A percentile compares a stretch with the other conserved stretches of the same genome.
Conservation (phyloP, 495 filamentous ascomycete species). For the Jackrogersella minutella region DNA sequence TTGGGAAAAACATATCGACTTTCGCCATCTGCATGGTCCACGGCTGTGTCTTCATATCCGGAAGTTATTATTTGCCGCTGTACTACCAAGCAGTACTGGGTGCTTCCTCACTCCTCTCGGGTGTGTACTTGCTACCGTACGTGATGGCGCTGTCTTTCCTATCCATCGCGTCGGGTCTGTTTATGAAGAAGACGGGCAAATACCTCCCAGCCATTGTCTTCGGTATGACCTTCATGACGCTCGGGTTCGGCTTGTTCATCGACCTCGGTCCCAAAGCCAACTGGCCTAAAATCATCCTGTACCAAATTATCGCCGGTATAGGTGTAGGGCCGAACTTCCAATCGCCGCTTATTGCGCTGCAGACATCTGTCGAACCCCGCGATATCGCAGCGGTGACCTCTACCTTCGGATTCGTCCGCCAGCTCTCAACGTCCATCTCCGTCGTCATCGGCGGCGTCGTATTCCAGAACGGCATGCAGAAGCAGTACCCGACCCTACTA, state of each 20-base stretch:
- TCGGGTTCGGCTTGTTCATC: conserved; percentile 70
- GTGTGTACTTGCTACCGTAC: conserved; percentile 78
- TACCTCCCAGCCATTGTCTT: conserved; percentile 60
- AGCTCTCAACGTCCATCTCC: conserved; percentile 73
- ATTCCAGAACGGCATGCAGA: conserved; percentile 71
- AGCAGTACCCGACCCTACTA: conserved; percentile 50
- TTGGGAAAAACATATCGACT: conserved; percentile 65
- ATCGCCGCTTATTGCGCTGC: conserved; percentile 77
- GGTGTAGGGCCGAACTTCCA: conserved; percentile 72
- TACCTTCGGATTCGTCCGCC: conserved; percentile 77
- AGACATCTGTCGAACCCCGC: conserved; percentile 67
- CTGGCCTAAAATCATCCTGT: conserved; percentile 65
- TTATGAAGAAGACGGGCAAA: conserved; percentile 74
- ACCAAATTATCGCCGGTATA: conserved; percentile 68
- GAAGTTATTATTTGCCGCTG: conserved; percentile 74
- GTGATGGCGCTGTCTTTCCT: conserved; percentile 72
- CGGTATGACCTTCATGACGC: conserved; percentile 62
- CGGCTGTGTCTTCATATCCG: conserved; percentile 73
- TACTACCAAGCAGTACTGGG: conserved; percentile 79
- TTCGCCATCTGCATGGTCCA: conserved; percentile 68
- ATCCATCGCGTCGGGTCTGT: conserved; percentile 67
- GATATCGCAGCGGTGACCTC: conserved; percentile 82
- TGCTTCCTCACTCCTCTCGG: conserved; percentile 72
- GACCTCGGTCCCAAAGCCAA: conserved; percentile 55
- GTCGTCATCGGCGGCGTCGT: conserved; percentile 84